Percentiles rank a stretch among this genome's conserved stretches.
Evolutionary conservation across 371 early-diverging fungal genomes (phyloP).

Genomic region (Mortierella sp.): DNA sequence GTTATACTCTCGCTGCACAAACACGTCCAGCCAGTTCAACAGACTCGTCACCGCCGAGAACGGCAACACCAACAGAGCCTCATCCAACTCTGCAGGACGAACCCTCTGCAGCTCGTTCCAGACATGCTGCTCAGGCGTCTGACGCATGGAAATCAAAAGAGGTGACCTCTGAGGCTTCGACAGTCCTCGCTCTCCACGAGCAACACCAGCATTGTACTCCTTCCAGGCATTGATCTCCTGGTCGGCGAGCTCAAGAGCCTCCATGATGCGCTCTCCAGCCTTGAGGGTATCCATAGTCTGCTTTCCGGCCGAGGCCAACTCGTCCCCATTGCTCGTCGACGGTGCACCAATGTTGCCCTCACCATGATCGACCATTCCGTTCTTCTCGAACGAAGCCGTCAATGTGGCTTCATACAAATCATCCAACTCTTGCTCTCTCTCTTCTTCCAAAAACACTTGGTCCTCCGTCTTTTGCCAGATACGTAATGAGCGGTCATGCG

Average conservation of each 20-base stretch:
- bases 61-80: slow-evolving; percentile 88
- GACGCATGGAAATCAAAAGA: slow-evolving; percentile 77
- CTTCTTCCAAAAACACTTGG: slow-evolving; percentile 94
- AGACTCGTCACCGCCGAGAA: slow-evolving; percentile 82
- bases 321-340: slow-evolving; percentile 57
- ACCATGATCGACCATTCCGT: slow-evolving; percentile 61
- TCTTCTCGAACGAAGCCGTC: slow-evolving; percentile 73
- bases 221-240: slow-evolving; percentile 79
- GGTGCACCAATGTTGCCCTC: slow-evolving; percentile 54
- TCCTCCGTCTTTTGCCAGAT: slow-evolving; percentile 96
- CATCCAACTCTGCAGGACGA: slow-evolving; percentile 87
- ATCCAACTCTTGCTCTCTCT: slow-evolving; percentile 94
- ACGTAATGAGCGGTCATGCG: slow-evolving; percentile 93
- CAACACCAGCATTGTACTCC: slow-evolving; percentile 67
- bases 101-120: slow-evolving; percentile 79
- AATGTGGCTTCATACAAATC: slow-evolving; percentile 85
- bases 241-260: slow-evolving; percentile 90
- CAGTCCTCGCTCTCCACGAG: slow-evolving; percentile 63
- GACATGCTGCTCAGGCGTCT: slow-evolving; percentile 85
- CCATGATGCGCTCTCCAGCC: slow-evolving; percentile 92
- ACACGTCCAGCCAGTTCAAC: slow-evolving; percentile 74
- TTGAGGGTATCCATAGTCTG: slow-evolving; percentile 92
- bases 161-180: slow-evolving; percentile 75
- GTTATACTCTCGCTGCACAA: slow-evolving; percentile 75
- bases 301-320: slow-evolving; percentile 82